phyloP scores from a whole-genome alignment of 2,329 filamentous ascomycete species.

The Exophiala sideris region DNA sequence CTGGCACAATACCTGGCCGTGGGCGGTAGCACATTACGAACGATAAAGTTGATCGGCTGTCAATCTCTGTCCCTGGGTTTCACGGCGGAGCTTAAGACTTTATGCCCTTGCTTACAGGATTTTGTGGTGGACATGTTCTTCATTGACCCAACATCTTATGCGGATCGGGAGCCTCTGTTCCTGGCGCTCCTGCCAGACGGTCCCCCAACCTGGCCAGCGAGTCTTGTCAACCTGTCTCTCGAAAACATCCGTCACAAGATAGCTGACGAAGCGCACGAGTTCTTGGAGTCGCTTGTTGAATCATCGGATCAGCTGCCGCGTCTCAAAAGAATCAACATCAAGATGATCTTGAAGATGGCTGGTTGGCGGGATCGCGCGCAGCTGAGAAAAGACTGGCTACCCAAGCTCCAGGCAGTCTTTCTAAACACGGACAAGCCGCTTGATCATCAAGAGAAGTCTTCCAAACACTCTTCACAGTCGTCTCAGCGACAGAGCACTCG shows the following conservation, averaged over 20 bases:
- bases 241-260: constrained; percentile 74
- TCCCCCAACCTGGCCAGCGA: constrained; percentile 72
- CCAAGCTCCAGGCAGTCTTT: constrained; percentile 58
- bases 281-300: constrained; percentile 75
- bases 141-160: constrained; percentile 66
- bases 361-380: constrained; percentile 75
- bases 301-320: constrained; percentile 63
- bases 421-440: constrained; percentile 24
- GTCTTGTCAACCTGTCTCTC: constrained; percentile 68
- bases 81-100: constrained; percentile 60
- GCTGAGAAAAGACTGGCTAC: constrained; percentile 75
- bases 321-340: constrained; percentile 68
- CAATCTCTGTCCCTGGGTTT: constrained; percentile 74
- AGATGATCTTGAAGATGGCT: constrained; percentile 72
- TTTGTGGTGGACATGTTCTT: constrained; percentile 77
- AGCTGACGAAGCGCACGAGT: constrained; percentile 65
- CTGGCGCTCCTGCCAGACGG: constrained; percentile 47
- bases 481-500: constrained; percentile 42
- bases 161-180: constrained; percentile 73
- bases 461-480: constrained; percentile 13
- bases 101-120: constrained; percentile 67
- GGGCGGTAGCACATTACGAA: constrained; percentile 65
- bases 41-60: constrained; percentile 73
- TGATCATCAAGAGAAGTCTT: not conserved
- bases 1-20: constrained; percentile 63